Conservation (phyloP, 108 stramenopile genomes). For the Nannochloropsis granulata region DNA sequence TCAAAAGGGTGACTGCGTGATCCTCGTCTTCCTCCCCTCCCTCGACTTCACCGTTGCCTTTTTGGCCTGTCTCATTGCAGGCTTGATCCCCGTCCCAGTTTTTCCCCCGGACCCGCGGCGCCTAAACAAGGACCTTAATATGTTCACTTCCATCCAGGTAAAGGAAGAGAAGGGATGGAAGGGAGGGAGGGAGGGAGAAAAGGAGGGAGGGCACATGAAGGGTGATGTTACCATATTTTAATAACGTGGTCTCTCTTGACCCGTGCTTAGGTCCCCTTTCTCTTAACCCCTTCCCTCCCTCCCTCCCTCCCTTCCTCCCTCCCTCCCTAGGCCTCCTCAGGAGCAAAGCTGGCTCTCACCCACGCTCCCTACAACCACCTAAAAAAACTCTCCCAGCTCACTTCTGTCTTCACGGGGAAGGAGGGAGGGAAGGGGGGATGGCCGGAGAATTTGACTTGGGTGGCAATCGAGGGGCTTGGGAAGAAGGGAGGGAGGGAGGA, state of each 20-base stretch:
- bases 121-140: conserved; percentile 19
- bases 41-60: conserved; percentile 84
- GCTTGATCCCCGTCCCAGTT: conserved; percentile 34
- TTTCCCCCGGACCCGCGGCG: conserved; percentile 33
- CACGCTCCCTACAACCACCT: too few species aligned
- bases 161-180: not conserved
- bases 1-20: not conserved
- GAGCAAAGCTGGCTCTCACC: too few species aligned
- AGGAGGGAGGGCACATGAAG: not conserved
- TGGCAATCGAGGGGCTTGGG: not conserved
- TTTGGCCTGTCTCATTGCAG: conserved; percentile 67
- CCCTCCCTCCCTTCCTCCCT: too few species aligned
- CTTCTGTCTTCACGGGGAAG: not conserved
- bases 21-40: conserved; percentile 86
- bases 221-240: too few species aligned
- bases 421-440: not conserved
- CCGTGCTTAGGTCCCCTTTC: too few species aligned
- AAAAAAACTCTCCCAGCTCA: too few species aligned
- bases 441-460: not conserved
- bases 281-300: too few species aligned
- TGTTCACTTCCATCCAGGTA: not conserved
- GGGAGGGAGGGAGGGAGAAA: not conserved
- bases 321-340: too few species aligned
- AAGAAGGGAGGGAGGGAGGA: not conserved
- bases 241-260: too few species aligned